These are phyloP conservation scores for Mucor mucedo DNA, from an alignment of 371 early-diverging fungal genomes.

Conservation along the genomic window DNA sequence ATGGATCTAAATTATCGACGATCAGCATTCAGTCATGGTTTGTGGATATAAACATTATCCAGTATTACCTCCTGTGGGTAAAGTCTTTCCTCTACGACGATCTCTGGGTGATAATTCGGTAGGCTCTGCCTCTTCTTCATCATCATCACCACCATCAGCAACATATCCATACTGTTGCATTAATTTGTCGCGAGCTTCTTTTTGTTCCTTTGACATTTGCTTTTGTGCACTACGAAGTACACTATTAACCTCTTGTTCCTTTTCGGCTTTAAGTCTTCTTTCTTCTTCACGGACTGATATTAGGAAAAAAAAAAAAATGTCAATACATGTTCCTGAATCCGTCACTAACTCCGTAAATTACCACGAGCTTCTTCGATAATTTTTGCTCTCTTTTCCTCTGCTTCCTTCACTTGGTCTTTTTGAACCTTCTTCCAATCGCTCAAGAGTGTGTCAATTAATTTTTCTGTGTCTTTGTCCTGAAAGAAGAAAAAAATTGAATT, in stretches of 20 bases:
- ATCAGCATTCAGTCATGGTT: neutral
- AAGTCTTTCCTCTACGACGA: constrained; percentile 46
- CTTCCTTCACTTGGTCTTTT: constrained; percentile 41
- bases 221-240: constrained; percentile 34
- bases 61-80: constrained; percentile 26
- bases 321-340: too few species aligned
- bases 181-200: constrained; percentile 55
- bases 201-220: constrained; percentile 54
- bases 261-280: constrained; percentile 25
- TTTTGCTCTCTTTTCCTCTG: constrained; percentile 42
- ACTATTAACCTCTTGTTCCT: constrained; percentile 24
- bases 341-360: constrained; percentile 15
- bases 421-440: constrained; percentile 45
- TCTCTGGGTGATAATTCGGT: constrained; percentile 17
- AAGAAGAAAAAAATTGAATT: neutral
- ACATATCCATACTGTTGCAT: constrained; percentile 61
- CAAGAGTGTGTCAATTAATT: constrained; percentile 39
- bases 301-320: neutral
- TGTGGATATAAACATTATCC: neutral
- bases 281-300: constrained; percentile 36
- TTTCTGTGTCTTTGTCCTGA: constrained; percentile 46
- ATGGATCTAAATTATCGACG: constrained; percentile 32
- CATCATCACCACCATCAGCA: constrained; percentile 49
- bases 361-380: constrained; percentile 48
- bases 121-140: constrained; percentile 31